Evolutionary conservation across 2,329 filamentous ascomycete genomes (phyloP), one percentile per base, ranked within the genome.

Genomic region (Sclerotinia sclerotiorum): DNA sequence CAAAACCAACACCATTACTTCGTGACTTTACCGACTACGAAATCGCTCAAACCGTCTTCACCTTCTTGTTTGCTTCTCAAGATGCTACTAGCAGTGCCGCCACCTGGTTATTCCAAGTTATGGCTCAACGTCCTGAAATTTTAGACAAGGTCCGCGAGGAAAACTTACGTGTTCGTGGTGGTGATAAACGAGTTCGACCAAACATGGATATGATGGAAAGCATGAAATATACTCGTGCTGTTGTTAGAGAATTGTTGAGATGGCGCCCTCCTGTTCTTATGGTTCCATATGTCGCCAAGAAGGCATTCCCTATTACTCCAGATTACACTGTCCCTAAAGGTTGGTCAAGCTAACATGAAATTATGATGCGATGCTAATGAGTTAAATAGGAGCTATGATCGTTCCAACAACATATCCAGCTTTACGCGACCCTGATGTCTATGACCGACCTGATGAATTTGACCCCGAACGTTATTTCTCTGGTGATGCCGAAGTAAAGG

Each of bases 181-280:
- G 93, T 68, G 87, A 97, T 77, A 83, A 87, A 71, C 82, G 90
- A 72, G 88, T 87, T 29, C 83, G 86, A 21, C 81, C 97, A 72
- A 88, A 86, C 74, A 88, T 98, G 84, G 93, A 97, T 69, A 85
- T 95, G 80, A 87, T 98, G 58, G 95, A 98, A 78, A 89, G 90
- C 65, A 87, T 97, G 85, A 87, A 87, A 19, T 97, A 96, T 80
- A 98, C 95, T 55, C 91, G 93, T 69, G 94, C 93, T 52, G 92
- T 97, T 55, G 91, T 98, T 73, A 93, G 91, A 75, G 93, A 97
- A 82, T 90, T 93, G 69, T 87, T 97, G 72, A 92, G 95, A 77
- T 98, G 96, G 84, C 91, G 94, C 68, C 95, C 95, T 72, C 95
- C 95, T 68, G 95, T 99, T 76, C 86, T 97, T 80, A 97, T 99